Conservation (phyloP, 2,329 filamentous ascomycete species). For the Macrophomina pseudophaseolina region DNA sequence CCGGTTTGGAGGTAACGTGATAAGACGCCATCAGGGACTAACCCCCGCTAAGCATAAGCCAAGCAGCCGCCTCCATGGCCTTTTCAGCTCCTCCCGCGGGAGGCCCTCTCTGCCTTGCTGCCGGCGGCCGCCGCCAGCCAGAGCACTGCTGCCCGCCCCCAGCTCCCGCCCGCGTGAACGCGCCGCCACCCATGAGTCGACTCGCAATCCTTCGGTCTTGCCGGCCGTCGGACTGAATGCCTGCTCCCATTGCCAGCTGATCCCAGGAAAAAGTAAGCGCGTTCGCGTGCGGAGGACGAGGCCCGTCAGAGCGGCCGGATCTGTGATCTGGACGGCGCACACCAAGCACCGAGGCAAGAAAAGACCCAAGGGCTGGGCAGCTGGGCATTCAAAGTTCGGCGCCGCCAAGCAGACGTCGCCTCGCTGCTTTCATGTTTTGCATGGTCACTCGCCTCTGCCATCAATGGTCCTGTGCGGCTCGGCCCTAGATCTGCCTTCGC, state of each 20-base stretch:
- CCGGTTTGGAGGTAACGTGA: constrained; percentile 17
- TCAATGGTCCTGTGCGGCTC: neutral
- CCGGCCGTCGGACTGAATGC: neutral
- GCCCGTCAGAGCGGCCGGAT: neutral
- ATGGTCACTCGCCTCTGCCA: neutral
- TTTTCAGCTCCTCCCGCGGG: neutral
- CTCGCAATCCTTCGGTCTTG: constrained; percentile 1
- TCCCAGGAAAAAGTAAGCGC: neutral
- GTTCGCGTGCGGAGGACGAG: neutral
- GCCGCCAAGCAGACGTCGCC: neutral
- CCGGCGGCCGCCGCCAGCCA: neutral
- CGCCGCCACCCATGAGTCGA: neutral
- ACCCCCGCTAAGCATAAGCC: constrained; percentile 17
- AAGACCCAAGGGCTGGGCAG: constrained; percentile 14
- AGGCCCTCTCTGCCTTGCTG: neutral
- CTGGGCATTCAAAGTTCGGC: neutral
- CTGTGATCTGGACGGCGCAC: constrained; percentile 7
- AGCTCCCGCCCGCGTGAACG: constrained; percentile 13
- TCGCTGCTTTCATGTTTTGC: constrained; percentile 13
- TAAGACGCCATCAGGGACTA: constrained; percentile 16
- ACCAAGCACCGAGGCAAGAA: constrained; percentile 16
- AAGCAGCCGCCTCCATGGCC: constrained; percentile 12
- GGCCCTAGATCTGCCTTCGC: neutral
- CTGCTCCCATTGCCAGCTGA: neutral
- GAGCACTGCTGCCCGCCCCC: neutral